Conservation (phyloP, 2,329 filamentous ascomycete species). For the Colletotrichum truncatum region DNA sequence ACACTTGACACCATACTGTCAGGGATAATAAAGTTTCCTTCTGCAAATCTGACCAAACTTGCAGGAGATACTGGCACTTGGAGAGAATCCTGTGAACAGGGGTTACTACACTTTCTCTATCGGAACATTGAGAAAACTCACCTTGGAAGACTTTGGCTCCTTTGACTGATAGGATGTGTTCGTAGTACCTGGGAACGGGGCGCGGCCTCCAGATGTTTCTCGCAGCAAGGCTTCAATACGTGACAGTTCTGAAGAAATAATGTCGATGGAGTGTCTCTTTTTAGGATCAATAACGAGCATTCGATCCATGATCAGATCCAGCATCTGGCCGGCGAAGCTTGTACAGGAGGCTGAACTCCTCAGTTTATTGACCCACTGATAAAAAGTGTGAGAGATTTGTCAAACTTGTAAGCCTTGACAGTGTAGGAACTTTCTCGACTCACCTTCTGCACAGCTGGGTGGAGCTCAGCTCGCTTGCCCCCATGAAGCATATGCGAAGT, state of each 20-base stretch:
- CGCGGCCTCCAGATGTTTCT: neutral
- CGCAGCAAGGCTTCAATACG: neutral
- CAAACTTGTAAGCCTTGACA: neutral
- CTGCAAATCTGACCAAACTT: neutral
- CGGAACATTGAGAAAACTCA: neutral
- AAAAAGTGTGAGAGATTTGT: neutral
- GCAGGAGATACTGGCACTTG: neutral
- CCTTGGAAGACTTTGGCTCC: neutral
- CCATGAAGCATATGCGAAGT: neutral
- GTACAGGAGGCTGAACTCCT: neutral
- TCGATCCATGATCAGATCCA: neutral
- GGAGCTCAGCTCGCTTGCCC: neutral
- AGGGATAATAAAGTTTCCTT: neutral
- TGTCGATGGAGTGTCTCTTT: neutral
- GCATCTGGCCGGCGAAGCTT: neutral
- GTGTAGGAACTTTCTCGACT: neutral
- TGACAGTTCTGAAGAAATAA: neutral
- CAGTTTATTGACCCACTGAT: neutral
- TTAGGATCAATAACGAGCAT: conserved; percentile 5
- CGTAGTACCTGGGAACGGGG: neutral
- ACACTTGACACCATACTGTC: neutral
- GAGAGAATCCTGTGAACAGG: neutral
- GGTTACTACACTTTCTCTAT: neutral
- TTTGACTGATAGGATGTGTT: neutral
- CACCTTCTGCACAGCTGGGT: neutral